Conservation (phyloP, 768 basidiomycete genomes). For the Lactifluus subvellereus region DNA sequence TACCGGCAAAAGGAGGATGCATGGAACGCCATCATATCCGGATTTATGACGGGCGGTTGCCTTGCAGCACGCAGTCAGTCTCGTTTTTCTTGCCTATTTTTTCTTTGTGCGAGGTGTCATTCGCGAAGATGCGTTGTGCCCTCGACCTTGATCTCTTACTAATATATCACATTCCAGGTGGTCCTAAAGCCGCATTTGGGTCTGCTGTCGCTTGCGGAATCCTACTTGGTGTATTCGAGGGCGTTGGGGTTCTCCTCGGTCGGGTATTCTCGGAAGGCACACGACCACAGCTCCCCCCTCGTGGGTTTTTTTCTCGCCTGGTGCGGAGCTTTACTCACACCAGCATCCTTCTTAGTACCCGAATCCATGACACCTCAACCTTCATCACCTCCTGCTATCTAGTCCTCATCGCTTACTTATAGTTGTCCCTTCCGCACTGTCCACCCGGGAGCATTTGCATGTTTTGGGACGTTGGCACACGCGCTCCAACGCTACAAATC, state of each 20-base stretch:
- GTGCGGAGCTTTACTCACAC: neutral
- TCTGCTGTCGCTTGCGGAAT: conserved; percentile 97
- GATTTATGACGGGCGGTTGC: conserved; percentile 98
- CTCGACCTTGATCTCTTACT: neutral
- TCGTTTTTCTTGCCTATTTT: conserved; percentile 1
- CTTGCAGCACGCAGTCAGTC: conserved; percentile 87
- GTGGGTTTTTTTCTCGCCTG: conserved; percentile 41
- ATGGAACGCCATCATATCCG: conserved; percentile 98
- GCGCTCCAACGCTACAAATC: neutral
- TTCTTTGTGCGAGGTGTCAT: too few relatives aligned
- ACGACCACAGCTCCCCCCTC: conserved; percentile 71
- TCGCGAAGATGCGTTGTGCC: neutral
- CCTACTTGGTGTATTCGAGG: conserved; percentile 88
- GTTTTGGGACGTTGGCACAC: neutral
- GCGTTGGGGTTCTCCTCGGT: conserved; percentile 88
- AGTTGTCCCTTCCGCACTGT: neutral
- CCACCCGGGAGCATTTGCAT: neutral
- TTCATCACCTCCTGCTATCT: conserved; percentile 15
- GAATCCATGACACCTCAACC: conserved; percentile 22
- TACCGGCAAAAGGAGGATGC: conserved; percentile 97
- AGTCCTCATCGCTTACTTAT: neutral
- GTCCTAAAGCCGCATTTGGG: conserved; percentile 82
- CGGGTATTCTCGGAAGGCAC: conserved; percentile 83
- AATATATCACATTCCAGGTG: conserved; percentile 49
- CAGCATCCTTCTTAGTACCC: conserved; percentile 8